phyloP scores from a whole-genome alignment of 106 monocot genomes.

The Dendrobium nobile region DNA sequence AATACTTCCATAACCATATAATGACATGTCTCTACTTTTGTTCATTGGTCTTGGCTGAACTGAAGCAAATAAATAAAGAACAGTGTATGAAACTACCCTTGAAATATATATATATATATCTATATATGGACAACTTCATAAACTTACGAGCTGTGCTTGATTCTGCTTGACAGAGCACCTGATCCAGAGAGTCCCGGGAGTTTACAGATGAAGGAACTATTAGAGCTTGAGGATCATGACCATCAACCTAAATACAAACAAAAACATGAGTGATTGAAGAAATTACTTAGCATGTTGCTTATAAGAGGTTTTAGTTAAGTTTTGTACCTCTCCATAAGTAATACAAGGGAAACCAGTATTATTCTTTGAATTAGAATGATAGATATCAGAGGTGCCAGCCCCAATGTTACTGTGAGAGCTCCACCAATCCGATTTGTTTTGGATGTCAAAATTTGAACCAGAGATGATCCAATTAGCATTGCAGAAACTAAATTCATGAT shows the following conservation, averaged over 20 bases:
- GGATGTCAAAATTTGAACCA: neutral
- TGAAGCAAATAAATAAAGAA: neutral
- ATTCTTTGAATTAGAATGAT: neutral
- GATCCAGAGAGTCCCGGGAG: neutral
- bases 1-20: slow-evolving; percentile 36
- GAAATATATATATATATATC: neutral
- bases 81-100: too few species aligned
- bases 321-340: slow-evolving; percentile 17
- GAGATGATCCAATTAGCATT: neutral
- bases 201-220: neutral
- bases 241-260: slow-evolving; percentile 5
- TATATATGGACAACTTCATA: neutral
- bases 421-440: neutral
- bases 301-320: neutral
- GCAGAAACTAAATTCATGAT: slow-evolving; percentile 21
- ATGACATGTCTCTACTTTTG: slow-evolving; percentile 13
- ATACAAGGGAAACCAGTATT: slow-evolving; percentile 6
- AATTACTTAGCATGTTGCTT: neutral
- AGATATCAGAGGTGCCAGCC: neutral
- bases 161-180: neutral
- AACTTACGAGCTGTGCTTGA: neutral
- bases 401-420: neutral
- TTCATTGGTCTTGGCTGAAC: slow-evolving; percentile 15
- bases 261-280: too few species aligned
- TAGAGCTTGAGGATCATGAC: neutral